phyloP scores from a whole-genome alignment of 139 green algal genomes.

The Coelastrella sp. region DNA sequence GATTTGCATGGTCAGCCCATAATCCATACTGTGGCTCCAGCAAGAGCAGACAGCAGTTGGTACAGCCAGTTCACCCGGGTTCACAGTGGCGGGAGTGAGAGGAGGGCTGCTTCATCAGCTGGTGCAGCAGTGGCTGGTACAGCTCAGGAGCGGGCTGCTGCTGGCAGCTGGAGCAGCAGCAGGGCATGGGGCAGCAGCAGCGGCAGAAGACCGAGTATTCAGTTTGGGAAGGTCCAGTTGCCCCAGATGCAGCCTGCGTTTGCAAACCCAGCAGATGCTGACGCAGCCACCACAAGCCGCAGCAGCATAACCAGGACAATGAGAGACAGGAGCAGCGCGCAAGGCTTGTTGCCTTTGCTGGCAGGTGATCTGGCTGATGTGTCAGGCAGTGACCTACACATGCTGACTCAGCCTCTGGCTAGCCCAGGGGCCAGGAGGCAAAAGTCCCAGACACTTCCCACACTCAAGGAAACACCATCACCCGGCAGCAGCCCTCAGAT shows the following conservation, averaged over 20 bases:
- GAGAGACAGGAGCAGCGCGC: not conserved
- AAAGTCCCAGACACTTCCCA: not conserved
- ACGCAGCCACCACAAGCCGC: not conserved
- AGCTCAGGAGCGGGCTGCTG: not conserved
- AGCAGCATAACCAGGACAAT: not conserved
- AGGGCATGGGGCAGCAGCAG: slow-evolving; percentile 1
- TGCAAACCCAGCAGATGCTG: not conserved
- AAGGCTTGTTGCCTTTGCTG: not conserved
- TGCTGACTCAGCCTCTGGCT: not conserved
- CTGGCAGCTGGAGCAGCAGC: slow-evolving; percentile 24
- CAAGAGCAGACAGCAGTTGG: not conserved
- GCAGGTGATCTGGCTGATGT: not conserved
- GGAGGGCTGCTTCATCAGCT: not conserved
- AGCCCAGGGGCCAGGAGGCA: not conserved
- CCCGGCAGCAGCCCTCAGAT: not conserved
- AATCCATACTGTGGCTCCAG: not conserved
- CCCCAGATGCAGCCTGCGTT: not conserved
- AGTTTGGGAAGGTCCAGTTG: not conserved
- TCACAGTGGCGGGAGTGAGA: not conserved
- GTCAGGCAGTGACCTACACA: not conserved
- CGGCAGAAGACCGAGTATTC: not conserved
- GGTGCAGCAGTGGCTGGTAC: not conserved
- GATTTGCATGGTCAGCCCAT: too few species aligned
- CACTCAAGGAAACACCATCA: not conserved
- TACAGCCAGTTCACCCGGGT: not conserved